Conservation (phyloP, 2,329 filamentous ascomycete species). For the Aspergillus caelatus region DNA sequence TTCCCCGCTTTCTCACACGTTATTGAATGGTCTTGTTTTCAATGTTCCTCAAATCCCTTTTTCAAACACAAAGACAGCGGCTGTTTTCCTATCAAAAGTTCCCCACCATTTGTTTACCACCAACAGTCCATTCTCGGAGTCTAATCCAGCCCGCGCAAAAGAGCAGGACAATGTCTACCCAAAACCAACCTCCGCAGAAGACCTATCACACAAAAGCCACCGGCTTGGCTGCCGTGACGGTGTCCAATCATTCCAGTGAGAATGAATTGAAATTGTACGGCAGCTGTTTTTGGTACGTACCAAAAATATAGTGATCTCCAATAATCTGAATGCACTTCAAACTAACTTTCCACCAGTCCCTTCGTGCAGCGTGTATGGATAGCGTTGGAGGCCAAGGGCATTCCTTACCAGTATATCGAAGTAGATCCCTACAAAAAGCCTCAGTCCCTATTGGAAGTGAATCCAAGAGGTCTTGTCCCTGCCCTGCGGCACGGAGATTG, state of each 20-base stretch:
- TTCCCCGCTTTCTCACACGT: not conserved
- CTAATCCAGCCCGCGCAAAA: conserved; percentile 19
- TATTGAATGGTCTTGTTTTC: not conserved
- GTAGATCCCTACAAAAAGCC: conserved; percentile 78
- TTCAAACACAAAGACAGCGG: not conserved
- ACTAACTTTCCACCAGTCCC: conserved; percentile 55
- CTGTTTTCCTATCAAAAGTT: not conserved
- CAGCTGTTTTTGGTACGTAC: conserved; percentile 75
- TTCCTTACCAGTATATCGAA: conserved; percentile 84
- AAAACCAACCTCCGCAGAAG: conserved; percentile 60
- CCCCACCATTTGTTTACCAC: not conserved
- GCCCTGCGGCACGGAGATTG: conserved; percentile 77
- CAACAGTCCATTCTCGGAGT: conserved; percentile 9
- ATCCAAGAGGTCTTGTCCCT: conserved; percentile 75
- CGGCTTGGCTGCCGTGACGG: conserved; percentile 69
- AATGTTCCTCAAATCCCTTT: not conserved
- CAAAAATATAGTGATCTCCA: not conserved
- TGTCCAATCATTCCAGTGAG: conserved; percentile 70
- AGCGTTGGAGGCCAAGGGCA: conserved; percentile 75
- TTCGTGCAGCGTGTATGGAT: conserved; percentile 92
- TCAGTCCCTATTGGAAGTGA: conserved; percentile 71
- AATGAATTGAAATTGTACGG: conserved; percentile 76
- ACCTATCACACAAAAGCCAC: conserved; percentile 72
- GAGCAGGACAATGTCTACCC: conserved; percentile 49
- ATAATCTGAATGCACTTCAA: conserved; percentile 10